phyloP scores from a whole-genome alignment of 441 rosid species.

The Erodium trifolium region DNA sequence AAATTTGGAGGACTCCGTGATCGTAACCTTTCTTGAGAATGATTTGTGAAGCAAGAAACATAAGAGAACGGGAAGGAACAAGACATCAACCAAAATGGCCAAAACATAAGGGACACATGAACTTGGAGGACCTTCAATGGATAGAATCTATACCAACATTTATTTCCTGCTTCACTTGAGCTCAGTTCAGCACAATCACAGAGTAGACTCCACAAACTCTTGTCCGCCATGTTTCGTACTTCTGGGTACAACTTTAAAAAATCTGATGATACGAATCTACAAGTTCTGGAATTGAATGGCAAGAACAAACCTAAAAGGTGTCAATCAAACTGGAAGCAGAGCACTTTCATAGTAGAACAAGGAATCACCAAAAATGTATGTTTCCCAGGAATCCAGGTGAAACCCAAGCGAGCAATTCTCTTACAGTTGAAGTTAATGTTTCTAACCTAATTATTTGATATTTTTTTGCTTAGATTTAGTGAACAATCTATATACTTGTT shows the following conservation, averaged over 20 bases:
- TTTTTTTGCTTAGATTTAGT: too few relatives aligned
- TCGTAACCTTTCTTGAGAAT: conserved; percentile 12
- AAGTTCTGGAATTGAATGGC: neutral
- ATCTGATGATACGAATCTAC: neutral
- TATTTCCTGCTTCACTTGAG: neutral
- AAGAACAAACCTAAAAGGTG: too few relatives aligned
- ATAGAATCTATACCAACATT: neutral
- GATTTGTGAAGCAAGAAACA: conserved; percentile 19
- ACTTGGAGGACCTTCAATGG: conserved; percentile 15
- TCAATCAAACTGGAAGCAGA: too few relatives aligned
- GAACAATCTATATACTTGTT: too few relatives aligned
- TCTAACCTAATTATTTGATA: too few relatives aligned
- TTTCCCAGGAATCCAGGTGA: too few relatives aligned
- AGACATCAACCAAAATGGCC: conserved; percentile 22
- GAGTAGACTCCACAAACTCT: neutral
- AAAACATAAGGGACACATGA: conserved; percentile 25
- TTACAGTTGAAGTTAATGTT: too few relatives aligned
- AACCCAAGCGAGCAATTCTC: too few relatives aligned
- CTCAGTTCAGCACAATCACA: neutral
- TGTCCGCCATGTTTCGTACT: too few relatives aligned
- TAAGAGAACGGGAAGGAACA: conserved; percentile 20
- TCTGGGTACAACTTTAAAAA: too few relatives aligned
- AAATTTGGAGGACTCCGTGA: neutral
- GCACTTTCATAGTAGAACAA: too few relatives aligned
- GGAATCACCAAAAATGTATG: too few relatives aligned